Evolutionary conservation across 371 early-diverging fungal species (phyloP).

Genomic region (Mycotypha africana): DNA sequence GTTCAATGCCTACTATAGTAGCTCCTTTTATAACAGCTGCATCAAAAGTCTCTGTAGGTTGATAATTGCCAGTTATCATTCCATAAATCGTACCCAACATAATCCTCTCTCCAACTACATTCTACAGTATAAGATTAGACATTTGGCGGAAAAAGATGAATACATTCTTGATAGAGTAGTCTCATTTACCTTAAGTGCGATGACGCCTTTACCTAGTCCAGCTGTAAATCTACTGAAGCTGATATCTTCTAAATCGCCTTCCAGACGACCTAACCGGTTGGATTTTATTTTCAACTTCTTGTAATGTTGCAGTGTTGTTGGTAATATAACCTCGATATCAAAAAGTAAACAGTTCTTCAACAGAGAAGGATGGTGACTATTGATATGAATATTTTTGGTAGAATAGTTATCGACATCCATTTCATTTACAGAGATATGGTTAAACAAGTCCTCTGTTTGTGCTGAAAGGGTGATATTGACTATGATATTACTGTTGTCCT

Average conservation of each 20-base stretch:
- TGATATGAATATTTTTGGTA: slow-evolving; percentile 5
- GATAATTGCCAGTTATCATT: slow-evolving; percentile 8
- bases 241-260: slow-evolving; percentile 5
- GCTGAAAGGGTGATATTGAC: slow-evolving; percentile 7
- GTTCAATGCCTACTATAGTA: slow-evolving; percentile 6
- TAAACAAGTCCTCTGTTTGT: slow-evolving; percentile 1
- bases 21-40: slow-evolving; percentile 5
- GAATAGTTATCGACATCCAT: neutral
- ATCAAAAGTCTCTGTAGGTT: slow-evolving; percentile 3
- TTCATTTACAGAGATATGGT: neutral
- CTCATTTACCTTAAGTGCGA: slow-evolving; percentile 4
- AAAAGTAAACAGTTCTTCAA: slow-evolving; percentile 3
- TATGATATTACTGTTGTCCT: neutral
- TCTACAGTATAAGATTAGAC: neutral
- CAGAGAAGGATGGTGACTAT: neutral
- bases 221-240: slow-evolving; percentile 3
- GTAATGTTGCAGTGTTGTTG: neutral
- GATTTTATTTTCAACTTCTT: neutral
- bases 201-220: slow-evolving; percentile 12
- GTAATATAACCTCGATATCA: slow-evolving; percentile 5
- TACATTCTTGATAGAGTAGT: neutral
- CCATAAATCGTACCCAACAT: slow-evolving; percentile 9
- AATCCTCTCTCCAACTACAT: too few relatives aligned
- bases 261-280: slow-evolving; percentile 1
- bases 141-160: neutral